Conservation (phyloP, 176 grass and related monocot species). For the Triticum urartu region DNA sequence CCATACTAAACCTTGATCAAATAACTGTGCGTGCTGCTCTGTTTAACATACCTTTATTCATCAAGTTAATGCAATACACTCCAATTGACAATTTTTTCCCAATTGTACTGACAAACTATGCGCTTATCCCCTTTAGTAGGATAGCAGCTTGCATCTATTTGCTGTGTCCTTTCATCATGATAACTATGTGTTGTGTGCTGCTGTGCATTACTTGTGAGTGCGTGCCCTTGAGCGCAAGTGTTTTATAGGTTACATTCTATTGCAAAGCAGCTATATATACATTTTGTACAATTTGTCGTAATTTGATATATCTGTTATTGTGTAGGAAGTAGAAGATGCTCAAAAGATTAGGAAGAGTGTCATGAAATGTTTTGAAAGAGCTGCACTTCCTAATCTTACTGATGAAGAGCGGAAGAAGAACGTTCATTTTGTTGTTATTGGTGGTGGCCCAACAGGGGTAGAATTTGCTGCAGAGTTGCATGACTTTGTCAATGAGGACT, state of each 20-base stretch:
- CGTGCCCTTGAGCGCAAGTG: background rate
- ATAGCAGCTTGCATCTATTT: background rate
- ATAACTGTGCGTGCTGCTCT: background rate
- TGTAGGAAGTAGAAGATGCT: conserved; percentile 98
- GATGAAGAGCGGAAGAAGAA: conserved; percentile 82
- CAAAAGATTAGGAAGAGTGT: conserved; percentile 91
- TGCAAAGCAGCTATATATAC: background rate
- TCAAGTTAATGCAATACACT: background rate
- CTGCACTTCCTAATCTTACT: conserved; percentile 68
- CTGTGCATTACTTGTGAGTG: background rate
- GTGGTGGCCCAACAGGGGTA: conserved; percentile 93
- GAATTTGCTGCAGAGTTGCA: conserved; percentile 99
- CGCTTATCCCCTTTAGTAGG: background rate
- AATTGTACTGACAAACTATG: background rate
- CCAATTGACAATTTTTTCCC: background rate
- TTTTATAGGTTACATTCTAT: conserved; percentile 3
- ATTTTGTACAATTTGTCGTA: background rate
- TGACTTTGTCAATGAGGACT: conserved; percentile 88
- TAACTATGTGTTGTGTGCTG: background rate
- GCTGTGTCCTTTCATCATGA: background rate
- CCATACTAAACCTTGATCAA: background rate
- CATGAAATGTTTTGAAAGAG: conserved; percentile 83
- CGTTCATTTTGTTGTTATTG: conserved; percentile 95
- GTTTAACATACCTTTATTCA: background rate
- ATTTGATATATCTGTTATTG: background rate